These are phyloP conservation scores for Thalassiosira profunda DNA, from an alignment of 108 stramenopile species.

Conservation along the genomic window DNA sequence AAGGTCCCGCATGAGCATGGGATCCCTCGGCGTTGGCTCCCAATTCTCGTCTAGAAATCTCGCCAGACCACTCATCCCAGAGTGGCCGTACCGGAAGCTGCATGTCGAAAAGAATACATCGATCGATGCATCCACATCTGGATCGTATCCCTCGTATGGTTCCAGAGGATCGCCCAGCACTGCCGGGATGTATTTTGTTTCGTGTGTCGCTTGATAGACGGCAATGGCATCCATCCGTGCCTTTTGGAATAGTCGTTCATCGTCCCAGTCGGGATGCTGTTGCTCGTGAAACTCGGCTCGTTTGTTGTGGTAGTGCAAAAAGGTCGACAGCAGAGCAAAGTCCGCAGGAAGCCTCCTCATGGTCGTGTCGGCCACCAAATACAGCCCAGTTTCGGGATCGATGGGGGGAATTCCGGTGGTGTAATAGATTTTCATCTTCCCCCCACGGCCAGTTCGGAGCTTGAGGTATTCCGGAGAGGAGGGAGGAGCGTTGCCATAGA, in stretches of 20 bases:
- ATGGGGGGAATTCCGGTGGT: background rate
- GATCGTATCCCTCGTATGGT: constrained; percentile 23
- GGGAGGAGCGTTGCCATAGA: constrained; percentile 17
- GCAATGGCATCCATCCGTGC: constrained; percentile 16
- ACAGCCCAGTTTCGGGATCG: background rate
- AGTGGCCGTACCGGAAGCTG: constrained; percentile 39
- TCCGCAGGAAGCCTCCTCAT: background rate
- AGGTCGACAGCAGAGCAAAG: background rate
- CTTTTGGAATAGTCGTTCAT: constrained; percentile 19
- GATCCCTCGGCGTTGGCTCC: constrained; percentile 5
- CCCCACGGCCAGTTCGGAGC: background rate
- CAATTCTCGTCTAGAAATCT: constrained; percentile 3
- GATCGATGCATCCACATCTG: constrained; percentile 20
- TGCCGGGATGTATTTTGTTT: constrained; percentile 26
- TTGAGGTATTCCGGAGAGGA: background rate
- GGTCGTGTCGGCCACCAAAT: background rate
- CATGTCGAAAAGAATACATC: constrained; percentile 33
- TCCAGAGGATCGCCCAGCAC: constrained; percentile 18
- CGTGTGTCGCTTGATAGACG: constrained; percentile 13
- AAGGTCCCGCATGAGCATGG: constrained; percentile 27
- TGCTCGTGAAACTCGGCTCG: background rate
- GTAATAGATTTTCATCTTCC: constrained; percentile 1
- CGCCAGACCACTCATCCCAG: constrained; percentile 9
- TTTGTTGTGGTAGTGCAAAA: constrained; percentile 31
- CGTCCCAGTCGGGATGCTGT: background rate